Base-by-base conservation (phyloP, 164 flowering plant species). In the Protea cynaroides region DNA sequence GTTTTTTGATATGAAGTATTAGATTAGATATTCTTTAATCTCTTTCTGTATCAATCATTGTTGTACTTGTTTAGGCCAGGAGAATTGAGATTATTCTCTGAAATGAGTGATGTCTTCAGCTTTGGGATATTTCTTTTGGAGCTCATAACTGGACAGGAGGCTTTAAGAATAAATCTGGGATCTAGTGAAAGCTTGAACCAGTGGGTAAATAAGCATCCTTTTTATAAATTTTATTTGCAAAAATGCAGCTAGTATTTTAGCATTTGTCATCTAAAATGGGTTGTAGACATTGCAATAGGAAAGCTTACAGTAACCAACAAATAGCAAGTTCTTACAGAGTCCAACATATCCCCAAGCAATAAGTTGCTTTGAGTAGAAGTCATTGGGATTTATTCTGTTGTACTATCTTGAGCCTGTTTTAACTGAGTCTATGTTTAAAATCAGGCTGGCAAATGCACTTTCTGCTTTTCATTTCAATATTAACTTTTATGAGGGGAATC, bases 41-140 rank as follows among this genome's bases (percentile, higher is more conserved):
- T 55, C 40, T 51, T 9, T 38, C 24, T 68, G 37, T n/a, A 62
- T 52, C 29, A 34, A 44, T 15, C 21, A 25, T 57, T n/a, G 7
- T 7, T 43, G 37, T 8, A 7, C 40, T 59, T 70, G 38, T 69
- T 43, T 61, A 88, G 91, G 85, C 60, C 64, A 59, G 78, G 56
- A 72, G 78, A 64, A 63, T 58, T 65, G 6, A 78, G 79, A n/a
- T 40, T 5, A 15, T 56, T 74, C 53, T 65, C 81, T 12, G 81
- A 79, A 63, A 70, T 24, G 60, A 83, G 79, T 25, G 95, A 86
- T 66, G 81, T 84, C 10, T 86, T 84, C 79, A 81, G 89, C 74
- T 88, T 80, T 59, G 91, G 95, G 15, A 79, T 84, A 47, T 88
- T 88, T 62, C 82, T 88, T 51, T 65, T 86, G 76, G 95, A 88